Conservation (phyloP, 2,329 filamentous ascomycete genomes). For the Fusarium torulosum region DNA sequence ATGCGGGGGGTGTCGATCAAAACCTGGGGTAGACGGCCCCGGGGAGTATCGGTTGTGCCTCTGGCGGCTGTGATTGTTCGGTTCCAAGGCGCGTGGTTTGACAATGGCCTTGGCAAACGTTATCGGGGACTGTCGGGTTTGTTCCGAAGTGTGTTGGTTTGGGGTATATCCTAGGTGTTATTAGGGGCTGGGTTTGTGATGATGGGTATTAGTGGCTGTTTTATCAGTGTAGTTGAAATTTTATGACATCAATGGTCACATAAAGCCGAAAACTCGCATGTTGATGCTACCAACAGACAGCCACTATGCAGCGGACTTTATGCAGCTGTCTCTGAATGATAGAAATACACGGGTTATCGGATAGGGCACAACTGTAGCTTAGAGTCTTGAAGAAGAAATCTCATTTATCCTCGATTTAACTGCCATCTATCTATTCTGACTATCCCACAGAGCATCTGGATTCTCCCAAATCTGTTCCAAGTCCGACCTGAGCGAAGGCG, state of each 20-base stretch:
- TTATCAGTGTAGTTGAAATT: background rate
- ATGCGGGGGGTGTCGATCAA: constrained; percentile 20
- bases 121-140: constrained; percentile 36
- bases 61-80: background rate
- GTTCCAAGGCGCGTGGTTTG: background rate
- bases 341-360: background rate
- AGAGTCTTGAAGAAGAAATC: no score
- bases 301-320: background rate
- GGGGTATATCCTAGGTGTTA: background rate
- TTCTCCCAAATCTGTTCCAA: constrained; percentile 40
- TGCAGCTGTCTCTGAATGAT: background rate
- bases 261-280: background rate
- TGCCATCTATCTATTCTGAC: background rate
- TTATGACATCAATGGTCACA: background rate
- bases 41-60: constrained; percentile 25
- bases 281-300: background rate
- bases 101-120: background rate
- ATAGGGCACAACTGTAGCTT: background rate
- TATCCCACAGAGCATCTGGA: constrained; percentile 17
- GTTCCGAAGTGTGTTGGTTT: background rate
- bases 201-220: background rate
- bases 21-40: constrained; percentile 13
- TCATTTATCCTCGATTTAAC: no score
- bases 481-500: constrained; percentile 36
- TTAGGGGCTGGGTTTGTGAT: background rate